phyloP scores from a whole-genome alignment of 805 yeast genomes.

The Brettanomyces sp. region DNA sequence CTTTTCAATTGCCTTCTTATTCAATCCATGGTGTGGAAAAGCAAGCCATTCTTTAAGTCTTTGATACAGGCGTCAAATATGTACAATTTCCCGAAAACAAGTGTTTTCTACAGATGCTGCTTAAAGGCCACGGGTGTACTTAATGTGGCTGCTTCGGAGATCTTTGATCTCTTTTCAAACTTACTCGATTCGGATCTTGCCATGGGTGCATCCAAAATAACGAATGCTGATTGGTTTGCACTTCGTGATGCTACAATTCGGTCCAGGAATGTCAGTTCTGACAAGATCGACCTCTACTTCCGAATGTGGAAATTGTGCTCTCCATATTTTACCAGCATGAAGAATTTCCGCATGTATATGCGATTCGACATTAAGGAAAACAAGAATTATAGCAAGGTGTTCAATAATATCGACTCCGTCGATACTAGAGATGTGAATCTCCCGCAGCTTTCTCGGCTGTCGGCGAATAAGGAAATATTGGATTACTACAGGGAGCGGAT shows the following conservation, averaged over 20 bases:
- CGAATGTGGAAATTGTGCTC: constrained; percentile 42
- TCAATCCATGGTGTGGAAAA: constrained; percentile 57
- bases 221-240: constrained; percentile 81
- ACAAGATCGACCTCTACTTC: constrained; percentile 44
- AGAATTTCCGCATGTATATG: constrained; percentile 33
- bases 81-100: constrained; percentile 52
- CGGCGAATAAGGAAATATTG: constrained; percentile 11
- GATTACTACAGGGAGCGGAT: constrained; percentile 7
- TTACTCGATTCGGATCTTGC: constrained; percentile 35
- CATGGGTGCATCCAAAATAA: constrained; percentile 46
- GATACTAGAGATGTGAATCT: constrained; percentile 28
- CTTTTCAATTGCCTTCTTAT: constrained; percentile 70
- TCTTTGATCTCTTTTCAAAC: constrained; percentile 26
- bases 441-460: constrained; percentile 28
- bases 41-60: constrained; percentile 53
- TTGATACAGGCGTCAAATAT: constrained; percentile 50
- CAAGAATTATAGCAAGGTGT: constrained; percentile 26
- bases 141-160: constrained; percentile 41
- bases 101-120: constrained; percentile 63
- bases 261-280: constrained; percentile 26
- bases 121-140: constrained; percentile 65
- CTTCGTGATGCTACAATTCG: constrained; percentile 67
- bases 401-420: constrained; percentile 23
- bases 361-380: constrained; percentile 33
- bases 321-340: constrained; percentile 33